Conservation (phyloP, 768 basidiomycete species). For the Scleroderma bovista region DNA sequence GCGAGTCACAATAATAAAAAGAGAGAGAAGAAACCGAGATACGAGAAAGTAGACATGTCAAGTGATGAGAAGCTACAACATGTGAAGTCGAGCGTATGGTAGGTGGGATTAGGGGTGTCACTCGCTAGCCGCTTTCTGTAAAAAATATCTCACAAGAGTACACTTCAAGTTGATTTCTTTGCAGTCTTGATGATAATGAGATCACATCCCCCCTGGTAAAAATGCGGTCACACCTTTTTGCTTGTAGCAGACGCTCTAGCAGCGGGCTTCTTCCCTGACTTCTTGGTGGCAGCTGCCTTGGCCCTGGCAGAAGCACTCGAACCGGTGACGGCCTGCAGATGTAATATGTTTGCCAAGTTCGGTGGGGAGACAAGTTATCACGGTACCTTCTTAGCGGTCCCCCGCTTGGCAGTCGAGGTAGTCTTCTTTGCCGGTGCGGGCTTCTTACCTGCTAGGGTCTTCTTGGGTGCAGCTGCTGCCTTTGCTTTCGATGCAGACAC, state of each 20-base stretch:
- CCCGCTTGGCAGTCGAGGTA: constrained; percentile 40
- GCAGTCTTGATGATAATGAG: not conserved
- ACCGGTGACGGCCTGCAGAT: constrained; percentile 46
- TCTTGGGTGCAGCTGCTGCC: constrained; percentile 25
- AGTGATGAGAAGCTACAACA: constrained; percentile 26
- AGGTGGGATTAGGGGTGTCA: not conserved
- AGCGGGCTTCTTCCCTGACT: constrained; percentile 24
- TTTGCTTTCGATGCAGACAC: constrained; percentile 18
- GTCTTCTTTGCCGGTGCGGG: constrained; percentile 36
- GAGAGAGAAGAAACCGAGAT: constrained; percentile 3
- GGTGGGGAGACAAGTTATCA: not conserved
- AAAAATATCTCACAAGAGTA: not conserved
- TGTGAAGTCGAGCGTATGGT: constrained; percentile 6
- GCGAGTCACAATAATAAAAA: constrained; percentile 21
- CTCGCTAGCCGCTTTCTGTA: not conserved
- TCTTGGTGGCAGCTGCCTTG: constrained; percentile 30
- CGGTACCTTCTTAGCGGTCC: constrained; percentile 58
- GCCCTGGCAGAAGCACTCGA: constrained; percentile 34
- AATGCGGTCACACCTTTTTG: not conserved
- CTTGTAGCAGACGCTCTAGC: constrained; percentile 3
- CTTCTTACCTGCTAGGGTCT: constrained; percentile 29
- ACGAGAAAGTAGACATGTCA: constrained; percentile 17
- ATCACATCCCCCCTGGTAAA: not conserved
- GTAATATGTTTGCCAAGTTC: constrained; percentile 1
- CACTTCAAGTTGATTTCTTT: not conserved